Conservation (phyloP, 176 grass and related monocot genomes). For the Zoysia japonica region DNA sequence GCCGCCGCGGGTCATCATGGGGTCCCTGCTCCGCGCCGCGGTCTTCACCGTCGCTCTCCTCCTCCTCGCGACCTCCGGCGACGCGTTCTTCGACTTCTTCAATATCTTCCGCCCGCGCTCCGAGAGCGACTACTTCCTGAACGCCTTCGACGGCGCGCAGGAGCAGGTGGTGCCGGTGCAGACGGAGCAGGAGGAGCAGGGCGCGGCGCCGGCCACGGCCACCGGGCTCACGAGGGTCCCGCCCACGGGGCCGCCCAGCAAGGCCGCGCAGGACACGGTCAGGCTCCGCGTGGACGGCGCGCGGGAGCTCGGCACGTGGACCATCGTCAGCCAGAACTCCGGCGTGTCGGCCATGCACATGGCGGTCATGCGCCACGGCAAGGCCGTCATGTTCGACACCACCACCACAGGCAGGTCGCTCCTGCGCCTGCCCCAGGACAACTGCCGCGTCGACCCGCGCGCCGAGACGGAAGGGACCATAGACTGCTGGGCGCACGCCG, state of each 20-base stretch:
- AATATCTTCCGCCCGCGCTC: slow-evolving; percentile 34
- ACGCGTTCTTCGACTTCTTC: slow-evolving; percentile 50
- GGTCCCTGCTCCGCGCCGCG: slow-evolving; percentile 26
- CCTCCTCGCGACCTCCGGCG: slow-evolving; percentile 27
- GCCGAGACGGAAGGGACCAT: slow-evolving; percentile 7
- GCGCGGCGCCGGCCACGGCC: slow-evolving; percentile 29
- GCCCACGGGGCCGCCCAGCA: slow-evolving; percentile 10
- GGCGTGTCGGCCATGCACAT: slow-evolving; percentile 76
- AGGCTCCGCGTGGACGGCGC: background rate
- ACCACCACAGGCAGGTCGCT: slow-evolving; percentile 40
- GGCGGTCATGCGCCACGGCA: slow-evolving; percentile 51
- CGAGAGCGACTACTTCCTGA: slow-evolving; percentile 33
- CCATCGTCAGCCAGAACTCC: slow-evolving; percentile 53
- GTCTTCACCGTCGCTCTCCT: slow-evolving; percentile 33
- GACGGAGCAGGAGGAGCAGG: slow-evolving; percentile 48
- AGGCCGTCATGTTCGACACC: slow-evolving; percentile 71
- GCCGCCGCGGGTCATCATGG: slow-evolving; percentile 4
- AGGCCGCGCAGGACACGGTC: slow-evolving; percentile 25
- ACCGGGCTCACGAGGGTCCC: slow-evolving; percentile 51
- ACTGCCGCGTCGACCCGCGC: slow-evolving; percentile 58
- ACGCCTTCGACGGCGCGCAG: slow-evolving; percentile 34
- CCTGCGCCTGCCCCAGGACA: slow-evolving; percentile 42
- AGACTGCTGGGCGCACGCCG: slow-evolving; percentile 65
- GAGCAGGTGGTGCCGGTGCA: background rate
- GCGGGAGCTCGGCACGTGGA: slow-evolving; percentile 36